A percentile compares a stretch with the other conserved stretches of the same genome.
Conservation (phyloP, 495 filamentous ascomycete species). For the Hypoxylon fuscum region DNA sequence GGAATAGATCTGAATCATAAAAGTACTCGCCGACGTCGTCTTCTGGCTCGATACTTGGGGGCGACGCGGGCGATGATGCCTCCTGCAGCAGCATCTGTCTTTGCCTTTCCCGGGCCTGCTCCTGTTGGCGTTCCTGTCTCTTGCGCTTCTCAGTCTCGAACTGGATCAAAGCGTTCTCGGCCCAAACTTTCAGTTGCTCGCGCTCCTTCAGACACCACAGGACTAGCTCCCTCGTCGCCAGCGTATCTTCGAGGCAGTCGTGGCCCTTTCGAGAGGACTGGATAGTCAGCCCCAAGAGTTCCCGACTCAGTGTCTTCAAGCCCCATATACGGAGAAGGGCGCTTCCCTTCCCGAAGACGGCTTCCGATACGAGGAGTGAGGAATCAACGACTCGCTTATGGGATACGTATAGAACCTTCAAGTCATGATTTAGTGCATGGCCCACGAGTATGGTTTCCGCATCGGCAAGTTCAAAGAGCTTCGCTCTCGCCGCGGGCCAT, state of each 20-base stretch:
- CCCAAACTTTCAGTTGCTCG: slow-evolving; percentile 23
- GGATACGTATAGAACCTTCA: slow-evolving; percentile 40
- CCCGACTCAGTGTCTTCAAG: slow-evolving; percentile 44
- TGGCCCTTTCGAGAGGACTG: slow-evolving; percentile 40
- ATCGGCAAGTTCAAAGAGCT: slow-evolving; percentile 51
- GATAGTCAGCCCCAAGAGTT: slow-evolving; percentile 45
- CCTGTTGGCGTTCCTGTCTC: slow-evolving; percentile 7
- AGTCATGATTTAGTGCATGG: slow-evolving; percentile 38
- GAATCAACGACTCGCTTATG: slow-evolving; percentile 47
- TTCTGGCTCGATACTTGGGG: not conserved
- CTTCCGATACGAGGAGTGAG: slow-evolving; percentile 33
- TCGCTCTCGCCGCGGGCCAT: slow-evolving; percentile 43
- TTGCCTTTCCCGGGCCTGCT: slow-evolving; percentile 26
- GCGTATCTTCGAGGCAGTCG: slow-evolving; percentile 55
- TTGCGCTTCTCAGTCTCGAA: slow-evolving; percentile 18
- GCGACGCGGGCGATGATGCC: not conserved
- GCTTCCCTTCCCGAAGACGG: slow-evolving; percentile 34
- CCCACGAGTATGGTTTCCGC: slow-evolving; percentile 45
- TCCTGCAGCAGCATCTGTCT: slow-evolving; percentile 26
- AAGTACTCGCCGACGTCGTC: not conserved
- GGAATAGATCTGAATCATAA: not conserved
- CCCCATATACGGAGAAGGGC: slow-evolving; percentile 20
- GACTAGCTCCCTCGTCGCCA: slow-evolving; percentile 51
- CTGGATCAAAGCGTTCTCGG: slow-evolving; percentile 5
- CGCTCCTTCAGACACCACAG: slow-evolving; percentile 41